Conservation (phyloP, 2,329 filamentous ascomycete genomes). For the Pseudonectria foliicola region DNA sequence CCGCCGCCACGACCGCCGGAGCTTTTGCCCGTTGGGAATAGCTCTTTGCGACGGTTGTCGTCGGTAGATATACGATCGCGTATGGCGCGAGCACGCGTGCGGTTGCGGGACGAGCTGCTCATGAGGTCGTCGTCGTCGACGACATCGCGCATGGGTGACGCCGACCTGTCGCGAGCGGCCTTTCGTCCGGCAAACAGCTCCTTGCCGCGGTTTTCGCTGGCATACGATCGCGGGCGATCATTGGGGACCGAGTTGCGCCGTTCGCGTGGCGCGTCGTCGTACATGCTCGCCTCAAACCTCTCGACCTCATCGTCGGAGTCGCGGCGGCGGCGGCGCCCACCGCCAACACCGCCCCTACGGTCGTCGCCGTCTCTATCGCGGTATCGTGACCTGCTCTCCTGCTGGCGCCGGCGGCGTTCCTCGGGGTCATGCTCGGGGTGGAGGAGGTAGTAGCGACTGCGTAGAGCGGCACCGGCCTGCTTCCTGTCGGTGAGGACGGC, state of each 20-base stretch:
- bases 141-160: conserved; percentile 40
- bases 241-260: conserved; percentile 19
- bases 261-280: conserved; percentile 58
- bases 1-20: conserved; percentile 18
- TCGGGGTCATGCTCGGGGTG: conserved; percentile 84
- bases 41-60: conserved; percentile 27
- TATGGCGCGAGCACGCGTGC: conserved; percentile 26
- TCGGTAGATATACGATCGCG: conserved; percentile 25
- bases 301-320: conserved; percentile 40
- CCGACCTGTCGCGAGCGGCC: conserved; percentile 39
- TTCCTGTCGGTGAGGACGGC: conserved; percentile 75
- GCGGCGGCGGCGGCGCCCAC: conserved; percentile 37
- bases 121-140: conserved; percentile 38
- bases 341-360: conserved; percentile 23
- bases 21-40: conserved; percentile 30
- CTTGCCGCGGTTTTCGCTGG: conserved; percentile 41
- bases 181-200: conserved; percentile 54
- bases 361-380: conserved; percentile 46
- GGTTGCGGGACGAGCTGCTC: conserved; percentile 29
- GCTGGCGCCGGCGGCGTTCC: conserved; percentile 56
- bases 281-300: conserved; percentile 69
- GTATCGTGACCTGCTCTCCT: conserved; percentile 53
- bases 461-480: conserved; percentile 64
- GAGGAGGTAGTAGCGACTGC: conserved; percentile 86
- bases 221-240: conserved; percentile 23